Evolutionary conservation across 2,329 filamentous ascomycete genomes (phyloP), one percentile per base, ranked within the genome.

Genomic region (Aspergillus tubingensis): DNA sequence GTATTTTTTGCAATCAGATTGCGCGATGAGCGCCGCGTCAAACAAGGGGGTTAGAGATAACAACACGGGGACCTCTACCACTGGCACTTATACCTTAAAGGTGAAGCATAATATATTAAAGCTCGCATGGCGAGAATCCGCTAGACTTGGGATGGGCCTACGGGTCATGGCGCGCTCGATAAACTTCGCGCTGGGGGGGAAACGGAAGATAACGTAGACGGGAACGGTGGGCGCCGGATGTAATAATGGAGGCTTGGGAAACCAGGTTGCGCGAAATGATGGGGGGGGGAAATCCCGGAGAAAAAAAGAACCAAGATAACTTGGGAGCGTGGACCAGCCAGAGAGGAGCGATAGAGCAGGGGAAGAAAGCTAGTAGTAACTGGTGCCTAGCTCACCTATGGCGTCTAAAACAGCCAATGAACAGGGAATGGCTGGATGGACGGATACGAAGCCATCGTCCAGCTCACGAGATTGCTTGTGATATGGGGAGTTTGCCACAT

Each of bases 261-360:
- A 32, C 39, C 48, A 43, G 49, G 61, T 60, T 60, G 58, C 50
- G 49, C 27, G 51, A 53, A 56, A 38, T 53, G 25, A 48, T 21
- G 52, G 36, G 52, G 23, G 52, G 23, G 38, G 54, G 54, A 17
- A 44, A 27, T 36, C 30, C 54, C 44, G 55, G 47, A 21, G 30
- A 47, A 32, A 47, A 32, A 25, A 52, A 47, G 52, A 36, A 52
- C 51, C 25, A 58, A 41, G 38, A 11, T 32, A 58, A 41, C 13
- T 59, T 38, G 58, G 58, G 52, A 19, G 27, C 32, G 32, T 56
- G 56, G 55, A 58, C 62, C 62, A 65, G 60, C 62, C 60, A 58
- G 61, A 59, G 50, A 30, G 54, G 30, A 23, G 41, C 58, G 61
- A 65, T 65, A 63, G 59, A 60, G 36, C n/a, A 10, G 23, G 23